A percentile compares a stretch with the other conserved stretches of the same genome.
phyloP scores from a whole-genome alignment of 1,284 basidiomycete species.

The Malassezia caprae region DNA sequence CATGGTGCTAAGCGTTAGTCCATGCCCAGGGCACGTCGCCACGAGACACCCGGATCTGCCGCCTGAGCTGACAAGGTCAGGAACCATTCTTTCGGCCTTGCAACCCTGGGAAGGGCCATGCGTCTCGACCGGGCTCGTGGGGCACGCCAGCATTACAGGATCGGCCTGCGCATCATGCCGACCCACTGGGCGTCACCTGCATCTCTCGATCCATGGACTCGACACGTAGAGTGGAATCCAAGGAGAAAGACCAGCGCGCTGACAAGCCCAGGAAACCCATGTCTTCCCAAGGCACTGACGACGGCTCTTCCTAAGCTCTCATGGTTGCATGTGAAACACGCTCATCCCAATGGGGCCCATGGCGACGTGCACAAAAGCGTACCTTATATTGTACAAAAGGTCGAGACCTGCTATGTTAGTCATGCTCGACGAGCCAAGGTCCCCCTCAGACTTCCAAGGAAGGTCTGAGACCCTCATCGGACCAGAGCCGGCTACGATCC shows the following conservation, averaged over 20 bases:
- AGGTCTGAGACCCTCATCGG: constrained; percentile 48
- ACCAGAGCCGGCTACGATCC: constrained; percentile 47
- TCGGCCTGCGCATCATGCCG: background rate
- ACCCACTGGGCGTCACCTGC: constrained; percentile 1
- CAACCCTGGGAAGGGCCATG: background rate
- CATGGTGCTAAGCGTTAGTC: background rate
- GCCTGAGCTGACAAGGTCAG: constrained; percentile 10
- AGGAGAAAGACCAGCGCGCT: constrained; percentile 10
- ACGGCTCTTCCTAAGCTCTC: constrained; percentile 48
- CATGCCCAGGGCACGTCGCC: background rate
- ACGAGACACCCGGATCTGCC: background rate
- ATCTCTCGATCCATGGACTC: constrained; percentile 19
- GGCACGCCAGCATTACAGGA: background rate
- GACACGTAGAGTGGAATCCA: constrained; percentile 14
- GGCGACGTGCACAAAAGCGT: background rate
- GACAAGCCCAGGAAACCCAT: constrained; percentile 6
- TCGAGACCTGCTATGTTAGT: background rate
- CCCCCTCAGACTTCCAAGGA: constrained; percentile 49
- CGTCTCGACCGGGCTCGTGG: constrained; percentile 11
- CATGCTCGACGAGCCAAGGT: background rate
- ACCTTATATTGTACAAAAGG: background rate
- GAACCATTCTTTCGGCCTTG: constrained; percentile 17
- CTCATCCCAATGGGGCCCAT: constrained; percentile 28
- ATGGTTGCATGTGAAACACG: constrained; percentile 36
- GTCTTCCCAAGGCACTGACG: constrained; percentile 28